Base-by-base conservation (phyloP, 805 yeast genomes). In the Maudiozyma serrabonitensis region DNA sequence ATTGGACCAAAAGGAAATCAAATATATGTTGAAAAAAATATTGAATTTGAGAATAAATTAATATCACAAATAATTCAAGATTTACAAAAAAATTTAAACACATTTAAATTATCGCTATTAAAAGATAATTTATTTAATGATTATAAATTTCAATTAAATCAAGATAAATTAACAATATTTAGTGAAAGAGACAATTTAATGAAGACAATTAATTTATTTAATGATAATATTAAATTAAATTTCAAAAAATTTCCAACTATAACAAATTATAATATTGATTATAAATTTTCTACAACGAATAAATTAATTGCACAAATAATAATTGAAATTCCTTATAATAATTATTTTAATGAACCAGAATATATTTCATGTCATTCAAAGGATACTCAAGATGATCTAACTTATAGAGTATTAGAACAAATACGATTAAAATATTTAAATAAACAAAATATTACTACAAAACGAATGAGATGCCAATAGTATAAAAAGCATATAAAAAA, bases 401-500 rank as follows among this genome's bases (percentile, higher is more conserved):
- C 32, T 28, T 28, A 28, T 28, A 8, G 32, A 28, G 32, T 11
- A 28, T 28, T 28, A 28, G 32, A 28, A 28, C 32, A 28, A 28
- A 28, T 28, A 28, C 32, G 32, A 28, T 28, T 28, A 11, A 2
- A 28, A 28, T 28, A 28, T 28, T 4, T 28, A 11, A 8, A 28
- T 3, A 28, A 11, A 11, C 32, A 28, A 28, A 28, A 28, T 28
- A 28, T 28, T 11, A 28, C 32, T 28, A 9, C 32, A 28, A 28
- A 28, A 28, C 32, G 32, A 9, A 28, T 28, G 32, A 28, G 32
- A 28, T 28, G 32, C 12, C 32, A 28, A 28, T 28, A 28, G 12
- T 28, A 28, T 9, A 9, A 28, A 28, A 28, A 4, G 32, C 9
- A 93, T 21, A 21, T 4, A 21, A 21, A 21, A 4, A 21, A 21